Evolutionary conservation across 2,329 filamentous ascomycete genomes (phyloP), one percentile per base, ranked within the genome.

Genomic region (Aquanectria penicillioides): DNA sequence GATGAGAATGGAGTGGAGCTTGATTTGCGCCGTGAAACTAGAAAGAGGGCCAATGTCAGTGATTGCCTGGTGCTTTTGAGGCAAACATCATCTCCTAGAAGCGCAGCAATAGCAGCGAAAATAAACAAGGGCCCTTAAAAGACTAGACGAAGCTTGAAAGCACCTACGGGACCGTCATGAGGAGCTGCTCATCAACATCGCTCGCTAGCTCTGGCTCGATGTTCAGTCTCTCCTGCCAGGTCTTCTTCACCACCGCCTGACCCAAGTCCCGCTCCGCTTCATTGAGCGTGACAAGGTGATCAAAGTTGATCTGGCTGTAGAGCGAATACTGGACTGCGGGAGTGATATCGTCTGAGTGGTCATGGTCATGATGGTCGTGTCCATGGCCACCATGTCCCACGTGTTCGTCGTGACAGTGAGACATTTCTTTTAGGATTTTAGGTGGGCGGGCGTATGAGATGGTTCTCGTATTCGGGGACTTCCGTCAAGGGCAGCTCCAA

Each of bases 1-100:
- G 58, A 99, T 78, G 20, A 97, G 84, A 72, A 99, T 88, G 22
- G 91, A 89, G 78, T 98, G 94, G 1, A 99, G 88, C 72, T 96
- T 97, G 59, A 97, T 88, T 77, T 97, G 94, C 43, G 92, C 94
- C 1, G 93, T 94, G 79, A 99, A 99, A 2, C 93, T 96, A 63
- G n/a, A 7, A 23, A 18, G 44, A 44, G 38, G 20, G 15, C 11
- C 12, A 15, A 20, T 22, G 3, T 37, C 4, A 10, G 11, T 64
- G 11, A 25, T 33, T 31, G 20, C 25, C 13, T 37, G 18, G 25
- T 15, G 15, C 33, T 33, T 38, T 26, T 28, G 17, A 20, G 13
- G 26, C 15, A 13, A 29, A 18, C 12, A 6, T 12, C n/a, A 11
- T 26, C 20, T 25, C 11, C 15, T 18, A 12, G 46, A 12, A 20